phyloP scores from a whole-genome alignment of 73 alveolate species.

The Paramecium bursaria region DNA sequence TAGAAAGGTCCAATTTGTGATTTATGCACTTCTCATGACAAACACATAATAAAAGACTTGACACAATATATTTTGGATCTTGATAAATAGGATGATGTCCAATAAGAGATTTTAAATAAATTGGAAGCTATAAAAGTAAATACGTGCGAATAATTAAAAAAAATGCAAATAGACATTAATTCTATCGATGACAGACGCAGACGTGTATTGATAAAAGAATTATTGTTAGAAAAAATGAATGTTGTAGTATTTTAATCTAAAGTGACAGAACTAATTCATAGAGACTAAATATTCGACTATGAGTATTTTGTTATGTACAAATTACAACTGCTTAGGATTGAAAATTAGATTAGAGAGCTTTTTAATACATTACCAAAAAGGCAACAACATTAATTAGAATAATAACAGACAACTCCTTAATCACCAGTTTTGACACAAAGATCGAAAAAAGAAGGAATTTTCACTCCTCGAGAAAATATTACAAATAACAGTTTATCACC shows the following conservation, averaged over 20 bases:
- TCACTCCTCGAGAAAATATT: not conserved
- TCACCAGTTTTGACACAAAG: not conserved
- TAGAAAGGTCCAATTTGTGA: too few relatives aligned
- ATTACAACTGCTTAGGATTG: not conserved
- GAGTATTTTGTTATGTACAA: slow-evolving; percentile 18
- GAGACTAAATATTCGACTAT: slow-evolving; percentile 28
- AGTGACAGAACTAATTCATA: slow-evolving; percentile 19
- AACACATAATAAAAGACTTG: too few relatives aligned
- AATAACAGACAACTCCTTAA: not conserved
- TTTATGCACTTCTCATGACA: too few relatives aligned
- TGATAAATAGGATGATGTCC: too few relatives aligned
- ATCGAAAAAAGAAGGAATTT: slow-evolving; percentile 31
- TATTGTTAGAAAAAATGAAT: too few relatives aligned
- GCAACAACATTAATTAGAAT: not conserved
- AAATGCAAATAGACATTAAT: too few relatives aligned
- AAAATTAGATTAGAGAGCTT: not conserved
- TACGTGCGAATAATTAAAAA: too few relatives aligned
- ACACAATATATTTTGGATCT: too few relatives aligned
- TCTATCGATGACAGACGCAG: too few relatives aligned
- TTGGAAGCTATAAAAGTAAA: too few relatives aligned
- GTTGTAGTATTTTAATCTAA: slow-evolving; percentile 7
- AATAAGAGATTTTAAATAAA: too few relatives aligned
- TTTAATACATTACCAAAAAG: not conserved
- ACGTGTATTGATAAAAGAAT: too few relatives aligned
- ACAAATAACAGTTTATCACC: slow-evolving; percentile 15